Percentiles rank a stretch among this genome's conserved stretches.
Conservation (phyloP, 2,329 filamentous ascomycete genomes). For the Penicillium frequentans region DNA sequence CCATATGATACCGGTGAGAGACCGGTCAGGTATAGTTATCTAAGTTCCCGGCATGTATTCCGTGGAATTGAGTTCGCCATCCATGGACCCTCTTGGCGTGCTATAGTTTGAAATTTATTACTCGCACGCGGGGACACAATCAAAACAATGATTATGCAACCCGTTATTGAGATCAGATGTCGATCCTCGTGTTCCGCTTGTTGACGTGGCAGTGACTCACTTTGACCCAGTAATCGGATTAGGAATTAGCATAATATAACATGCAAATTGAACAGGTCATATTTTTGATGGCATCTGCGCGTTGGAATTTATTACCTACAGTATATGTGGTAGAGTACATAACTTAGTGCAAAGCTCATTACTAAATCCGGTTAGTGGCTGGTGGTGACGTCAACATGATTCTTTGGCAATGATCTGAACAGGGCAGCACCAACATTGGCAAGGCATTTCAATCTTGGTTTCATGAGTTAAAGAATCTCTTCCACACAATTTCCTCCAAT, state of each 20-base stretch:
- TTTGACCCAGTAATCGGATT: not conserved
- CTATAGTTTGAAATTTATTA: not conserved
- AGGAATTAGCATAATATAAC: not conserved
- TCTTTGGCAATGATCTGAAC: constrained; percentile 8
- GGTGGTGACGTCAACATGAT: constrained; percentile 31
- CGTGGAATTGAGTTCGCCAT: not conserved
- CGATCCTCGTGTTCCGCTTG: not conserved
- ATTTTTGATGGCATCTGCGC: not conserved
- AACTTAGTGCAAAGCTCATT: constrained; percentile 11
- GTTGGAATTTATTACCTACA: not conserved
- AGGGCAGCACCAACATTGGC: constrained; percentile 1
- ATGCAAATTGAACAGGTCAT: not conserved
- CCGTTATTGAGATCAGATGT: constrained; percentile 5
- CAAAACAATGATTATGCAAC: constrained; percentile 4
- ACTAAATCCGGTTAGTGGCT: constrained; percentile 14
- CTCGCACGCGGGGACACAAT: not conserved
- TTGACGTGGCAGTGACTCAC: constrained; percentile 13
- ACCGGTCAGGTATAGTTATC: not conserved
- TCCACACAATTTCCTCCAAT: not conserved
- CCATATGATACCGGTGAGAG: not conserved
- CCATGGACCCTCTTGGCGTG: not conserved
- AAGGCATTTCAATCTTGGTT: not conserved
- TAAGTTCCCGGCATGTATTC: not conserved
- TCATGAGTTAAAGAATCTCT: not conserved
- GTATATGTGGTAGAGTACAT: not conserved